phyloP scores from a whole-genome alignment of 1,284 basidiomycete genomes.

The Singerocomus inundabilis region DNA sequence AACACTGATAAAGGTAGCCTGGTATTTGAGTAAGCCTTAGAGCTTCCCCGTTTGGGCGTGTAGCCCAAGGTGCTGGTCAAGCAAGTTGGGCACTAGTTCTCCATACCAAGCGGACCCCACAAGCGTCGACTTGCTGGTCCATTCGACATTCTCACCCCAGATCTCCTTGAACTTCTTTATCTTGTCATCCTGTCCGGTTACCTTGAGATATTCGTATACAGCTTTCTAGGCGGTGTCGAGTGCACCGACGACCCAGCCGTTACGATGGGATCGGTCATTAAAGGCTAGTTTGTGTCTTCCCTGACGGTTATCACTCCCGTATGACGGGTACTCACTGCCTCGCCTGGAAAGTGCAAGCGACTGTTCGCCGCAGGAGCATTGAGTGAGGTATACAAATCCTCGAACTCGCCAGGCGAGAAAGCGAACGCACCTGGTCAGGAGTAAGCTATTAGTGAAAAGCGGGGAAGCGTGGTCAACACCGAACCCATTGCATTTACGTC shows the following conservation, averaged over 20 bases:
- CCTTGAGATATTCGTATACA: slow-evolving; percentile 13
- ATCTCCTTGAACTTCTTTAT: slow-evolving; percentile 6
- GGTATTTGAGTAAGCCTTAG: too few relatives aligned
- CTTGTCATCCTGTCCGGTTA: slow-evolving; percentile 1
- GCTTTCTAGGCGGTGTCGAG: slow-evolving; percentile 21
- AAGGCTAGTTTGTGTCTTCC: too few relatives aligned
- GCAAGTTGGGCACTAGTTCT: not conserved
- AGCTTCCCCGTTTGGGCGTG: too few relatives aligned
- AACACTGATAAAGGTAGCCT: too few relatives aligned
- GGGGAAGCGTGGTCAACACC: not conserved
- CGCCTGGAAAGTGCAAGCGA: slow-evolving; percentile 22
- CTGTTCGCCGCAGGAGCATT: slow-evolving; percentile 13
- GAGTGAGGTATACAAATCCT: slow-evolving; percentile 14
- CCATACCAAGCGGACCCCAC: not conserved
- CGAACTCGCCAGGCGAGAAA: slow-evolving; percentile 22
- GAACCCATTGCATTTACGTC: slow-evolving; percentile 14
- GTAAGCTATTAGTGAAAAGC: not conserved
- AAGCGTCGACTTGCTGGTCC: not conserved
- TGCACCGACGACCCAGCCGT: slow-evolving; percentile 18
- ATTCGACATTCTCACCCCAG: slow-evolving; percentile 18
- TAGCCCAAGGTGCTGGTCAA: slow-evolving; percentile 2
- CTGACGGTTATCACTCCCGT: slow-evolving; percentile 11
- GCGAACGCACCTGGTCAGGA: slow-evolving; percentile 19
- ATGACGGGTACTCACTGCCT: slow-evolving; percentile 23
- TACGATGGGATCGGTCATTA: not conserved